Evolutionary conservation across 768 basidiomycete genomes (phyloP).

Genomic region (Tricholoma terreum): DNA sequence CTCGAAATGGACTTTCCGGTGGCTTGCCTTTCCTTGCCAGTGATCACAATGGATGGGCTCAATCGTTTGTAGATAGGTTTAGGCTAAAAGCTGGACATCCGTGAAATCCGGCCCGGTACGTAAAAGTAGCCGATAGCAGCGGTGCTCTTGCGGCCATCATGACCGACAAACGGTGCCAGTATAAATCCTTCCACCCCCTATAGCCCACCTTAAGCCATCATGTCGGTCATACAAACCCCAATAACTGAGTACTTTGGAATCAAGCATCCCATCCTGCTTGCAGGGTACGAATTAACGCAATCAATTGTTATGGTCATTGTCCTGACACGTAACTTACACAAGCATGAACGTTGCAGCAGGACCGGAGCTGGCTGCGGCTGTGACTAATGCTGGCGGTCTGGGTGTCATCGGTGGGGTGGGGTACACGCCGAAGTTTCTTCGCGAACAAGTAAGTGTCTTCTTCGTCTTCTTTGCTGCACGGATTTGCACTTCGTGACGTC

Average conservation of each 20-base stretch:
- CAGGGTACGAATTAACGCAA: slow-evolving; percentile 44
- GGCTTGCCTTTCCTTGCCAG: too few relatives aligned
- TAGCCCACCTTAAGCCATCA: slow-evolving; percentile 20
- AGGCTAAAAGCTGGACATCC: too few relatives aligned
- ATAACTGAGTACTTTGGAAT: slow-evolving; percentile 87
- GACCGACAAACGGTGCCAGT: slow-evolving; percentile 9
- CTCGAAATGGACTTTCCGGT: too few relatives aligned
- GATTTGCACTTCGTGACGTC: not conserved
- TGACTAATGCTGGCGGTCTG: slow-evolving; percentile 90
- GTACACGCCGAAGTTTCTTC: slow-evolving; percentile 78
- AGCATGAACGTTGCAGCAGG: slow-evolving; percentile 51
- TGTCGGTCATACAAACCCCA: slow-evolving; percentile 75
- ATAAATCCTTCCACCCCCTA: slow-evolving; percentile 13
- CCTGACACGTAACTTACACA: slow-evolving; percentile 2
- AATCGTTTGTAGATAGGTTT: too few relatives aligned
- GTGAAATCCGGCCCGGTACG: slow-evolving; percentile 3
- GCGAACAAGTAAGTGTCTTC: slow-evolving; percentile 58
- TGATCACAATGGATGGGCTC: too few relatives aligned
- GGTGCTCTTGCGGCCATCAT: slow-evolving; percentile 4
- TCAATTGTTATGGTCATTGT: not conserved
- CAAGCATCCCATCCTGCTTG: slow-evolving; percentile 84
- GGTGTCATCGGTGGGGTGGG: slow-evolving; percentile 92
- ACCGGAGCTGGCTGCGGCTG: slow-evolving; percentile 87
- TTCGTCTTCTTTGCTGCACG: not conserved
- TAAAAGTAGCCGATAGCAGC: slow-evolving; percentile 8